Evolutionary conservation across 805 yeast genomes (phyloP), one percentile per base, ranked within the genome.

Genomic region (Yarrowia osloensis): DNA sequence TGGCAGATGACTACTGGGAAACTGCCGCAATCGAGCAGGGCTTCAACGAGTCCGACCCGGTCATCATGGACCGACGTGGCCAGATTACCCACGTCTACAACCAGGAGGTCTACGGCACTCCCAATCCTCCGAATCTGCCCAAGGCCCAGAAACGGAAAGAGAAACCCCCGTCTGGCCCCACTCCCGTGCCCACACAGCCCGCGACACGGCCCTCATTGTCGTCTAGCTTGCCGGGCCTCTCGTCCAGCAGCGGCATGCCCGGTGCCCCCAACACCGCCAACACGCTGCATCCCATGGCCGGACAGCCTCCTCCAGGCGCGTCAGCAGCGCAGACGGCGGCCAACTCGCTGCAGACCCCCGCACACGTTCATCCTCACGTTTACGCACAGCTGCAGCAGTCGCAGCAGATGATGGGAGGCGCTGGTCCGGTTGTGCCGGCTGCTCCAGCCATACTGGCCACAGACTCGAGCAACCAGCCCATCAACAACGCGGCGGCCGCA

Each of bases 1-100:
- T 85, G 4, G 69, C 73, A 2, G 88, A 85, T 73, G 88, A 85
- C 72, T 85, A 85, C 72, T 85, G 86, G 85, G 87, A 84, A 69
- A 76, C 76, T 3, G 70, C 75, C 3, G 81, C 81, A 0, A 74
- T 73, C 42, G 77, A 76, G 21, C 82, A 82, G 68, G 82, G 82
- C 0, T 81, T 82, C 62, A 79, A 81, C 0, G 79, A 80, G 28
- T 77, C 77, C 49, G 84, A 82, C 67, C 80, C 82, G 33, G 86
- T 83, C 12, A 67, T 73, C 12, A 37, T 67, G 33, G 78, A 76
- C 61, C 75, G 73, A 29, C 67, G 70, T 11, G 67, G 69, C 26
- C 68, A 69, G 12, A 61, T 61, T 44, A 44, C 54, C 4, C 52
- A 44, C 40, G 66, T 61, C 6, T 61, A 61, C 66, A 63, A 63